Base-by-base conservation (phyloP, 1,139 yeast species). In the Pichia sp. region DNA sequence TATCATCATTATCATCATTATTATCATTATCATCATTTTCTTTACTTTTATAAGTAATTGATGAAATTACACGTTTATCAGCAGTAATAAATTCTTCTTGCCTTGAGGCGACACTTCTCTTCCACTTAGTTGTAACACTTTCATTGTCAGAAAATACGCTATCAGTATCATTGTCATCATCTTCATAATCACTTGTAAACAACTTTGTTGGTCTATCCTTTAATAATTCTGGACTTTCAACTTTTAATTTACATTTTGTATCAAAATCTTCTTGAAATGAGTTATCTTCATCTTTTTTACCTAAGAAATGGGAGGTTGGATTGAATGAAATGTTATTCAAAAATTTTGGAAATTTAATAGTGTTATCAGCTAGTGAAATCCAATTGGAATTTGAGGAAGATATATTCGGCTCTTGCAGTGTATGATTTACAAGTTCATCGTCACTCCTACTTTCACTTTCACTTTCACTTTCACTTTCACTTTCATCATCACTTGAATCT, bases 101-200 rank as follows among this genome's bases (percentile, higher is more conserved):
- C 46, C 58, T 48, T 8, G 51, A 47, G 14, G 56, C 52, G 18
- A 53, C 41, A 30, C 54, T 53, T 34, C 42, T 47, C 38, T 51
- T 48, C 50, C 49, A 43, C 42, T 49, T 38, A 25, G 52, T 48
- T 3, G 48, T 48, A 5, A 25, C 52, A 33, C 44, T 43, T 3
- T 13, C 25, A 25, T 31, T 36, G 1, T 31, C 13, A 10, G 41
- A 36, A 36, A 36, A 36, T 11, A 36, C 16, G 9, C 25, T 36
- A 36, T 36, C 41, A 19, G 18, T 22, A 19, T 44, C 45, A 25
- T 45, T 42, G 3, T 46, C 48, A 5, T 50, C 49, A 16, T 49
- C 53, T 6, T 51, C 53, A 22, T 57, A 58, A 19, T 54, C 53
- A 46, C 61, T 62, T 2, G 58, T 60, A 52, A 64, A 64, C 13